Percentiles rank a stretch among this genome's conserved stretches.
These are phyloP conservation scores for Aspergillus spinulosporus DNA, from an alignment of 2,329 filamentous ascomycete genomes.

Conservation along the genomic window DNA sequence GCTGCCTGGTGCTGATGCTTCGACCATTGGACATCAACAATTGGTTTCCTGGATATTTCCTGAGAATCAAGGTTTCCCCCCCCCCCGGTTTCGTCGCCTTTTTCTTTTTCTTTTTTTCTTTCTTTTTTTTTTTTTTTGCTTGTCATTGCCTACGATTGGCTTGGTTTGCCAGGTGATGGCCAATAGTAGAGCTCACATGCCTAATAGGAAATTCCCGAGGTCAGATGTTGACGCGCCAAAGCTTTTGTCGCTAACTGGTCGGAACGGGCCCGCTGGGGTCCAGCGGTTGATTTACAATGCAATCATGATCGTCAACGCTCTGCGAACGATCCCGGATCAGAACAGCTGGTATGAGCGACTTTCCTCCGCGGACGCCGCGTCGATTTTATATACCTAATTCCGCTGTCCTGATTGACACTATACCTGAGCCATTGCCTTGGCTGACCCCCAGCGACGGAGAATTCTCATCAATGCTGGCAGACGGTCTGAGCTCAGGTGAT, in stretches of 20 bases:
- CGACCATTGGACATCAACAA: not conserved
- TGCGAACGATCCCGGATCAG: not conserved
- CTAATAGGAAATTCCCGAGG: slow-evolving; percentile 17
- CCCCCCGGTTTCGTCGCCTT: not conserved
- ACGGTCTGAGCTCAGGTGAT: slow-evolving; percentile 22
- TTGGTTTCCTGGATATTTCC: slow-evolving; percentile 3
- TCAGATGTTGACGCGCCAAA: not conserved
- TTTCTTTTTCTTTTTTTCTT: not conserved
- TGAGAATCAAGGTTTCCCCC: not conserved
- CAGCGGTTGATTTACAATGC: slow-evolving; percentile 2
- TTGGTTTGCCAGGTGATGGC: slow-evolving; percentile 1
- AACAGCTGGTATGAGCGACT: slow-evolving; percentile 6
- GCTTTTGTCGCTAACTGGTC: not conserved
- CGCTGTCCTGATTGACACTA: slow-evolving; percentile 11
- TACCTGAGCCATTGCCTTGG: not conserved
- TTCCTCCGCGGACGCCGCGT: not conserved
- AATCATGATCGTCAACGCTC: slow-evolving; percentile 4
- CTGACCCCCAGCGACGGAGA: not conserved
- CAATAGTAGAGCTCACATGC: slow-evolving; percentile 13
- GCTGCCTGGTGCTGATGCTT: slow-evolving; percentile 1
- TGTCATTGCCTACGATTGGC: slow-evolving; percentile 5
- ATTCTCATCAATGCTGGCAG: slow-evolving; percentile 17
- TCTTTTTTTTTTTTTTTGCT: not conserved
- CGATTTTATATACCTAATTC: not conserved
- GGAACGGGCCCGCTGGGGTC: not conserved